Evolutionary conservation across 805 yeast species (phyloP).

Genomic region (Starmerella sp.): DNA sequence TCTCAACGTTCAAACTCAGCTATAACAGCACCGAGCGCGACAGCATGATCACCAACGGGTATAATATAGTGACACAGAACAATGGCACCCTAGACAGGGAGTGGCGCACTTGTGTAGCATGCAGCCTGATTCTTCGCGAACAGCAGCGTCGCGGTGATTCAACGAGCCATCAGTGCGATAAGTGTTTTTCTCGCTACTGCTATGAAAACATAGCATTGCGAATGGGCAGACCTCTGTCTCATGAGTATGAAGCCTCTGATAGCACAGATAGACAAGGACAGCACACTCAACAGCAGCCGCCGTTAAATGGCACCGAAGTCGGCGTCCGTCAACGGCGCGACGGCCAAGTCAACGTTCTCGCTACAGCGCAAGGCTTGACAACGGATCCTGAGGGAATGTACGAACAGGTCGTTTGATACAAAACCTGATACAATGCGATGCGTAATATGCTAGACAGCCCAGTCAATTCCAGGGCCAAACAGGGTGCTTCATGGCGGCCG

Average conservation of each 20-base stretch:
- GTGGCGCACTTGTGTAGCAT: slow-evolving; percentile 60
- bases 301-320: not conserved
- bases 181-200: slow-evolving; percentile 59
- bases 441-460: no score
- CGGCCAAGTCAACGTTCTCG: not conserved
- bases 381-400: not conserved
- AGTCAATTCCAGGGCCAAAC: not conserved
- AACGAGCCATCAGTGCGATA: slow-evolving; percentile 46
- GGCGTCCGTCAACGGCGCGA: not conserved
- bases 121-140: slow-evolving; percentile 65
- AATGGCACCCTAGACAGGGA: slow-evolving; percentile 52
- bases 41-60: slow-evolving; percentile 55
- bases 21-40: slow-evolving; percentile 46
- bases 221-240: not conserved
- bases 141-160: slow-evolving; percentile 50
- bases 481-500: not conserved
- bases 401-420: not conserved
- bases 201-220: not conserved
- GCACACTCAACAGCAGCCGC: no score
- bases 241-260: not conserved
- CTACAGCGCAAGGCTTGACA: not conserved
- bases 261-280: no score
- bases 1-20: slow-evolving; percentile 52
- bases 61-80: slow-evolving; percentile 48
- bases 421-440: not conserved